phyloP scores from a whole-genome alignment of 75 land plant species.

The Adiantum capillusveneris region DNA sequence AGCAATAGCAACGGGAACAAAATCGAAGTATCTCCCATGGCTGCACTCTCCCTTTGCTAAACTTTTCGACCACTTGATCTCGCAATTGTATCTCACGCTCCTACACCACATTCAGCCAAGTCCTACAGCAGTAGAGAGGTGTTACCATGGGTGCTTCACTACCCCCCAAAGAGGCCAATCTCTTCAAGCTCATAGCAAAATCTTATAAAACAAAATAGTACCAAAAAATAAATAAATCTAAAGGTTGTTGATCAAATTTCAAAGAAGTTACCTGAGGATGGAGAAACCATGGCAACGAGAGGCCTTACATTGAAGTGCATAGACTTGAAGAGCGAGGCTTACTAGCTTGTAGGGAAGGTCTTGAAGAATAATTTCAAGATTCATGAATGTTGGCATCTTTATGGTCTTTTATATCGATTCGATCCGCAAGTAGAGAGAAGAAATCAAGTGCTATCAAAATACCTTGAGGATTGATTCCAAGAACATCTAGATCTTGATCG shows the following conservation, averaged over 20 bases:
- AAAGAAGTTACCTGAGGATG: constrained; percentile 91
- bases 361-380: constrained; percentile 97
- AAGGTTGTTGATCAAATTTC: constrained; percentile 91
- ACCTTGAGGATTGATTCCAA: constrained; percentile 90
- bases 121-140: no score
- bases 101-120: no score
- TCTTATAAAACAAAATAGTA: constrained; percentile 99
- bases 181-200: constrained; percentile 96
- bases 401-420: constrained; percentile 94
- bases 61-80: no score
- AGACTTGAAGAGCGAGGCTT: constrained; percentile 91
- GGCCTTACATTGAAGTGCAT: constrained; percentile 94
- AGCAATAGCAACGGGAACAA: no score
- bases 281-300: constrained; percentile 97
- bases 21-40: no score
- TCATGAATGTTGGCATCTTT: constrained; percentile 99
- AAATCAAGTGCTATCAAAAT: constrained; percentile 92
- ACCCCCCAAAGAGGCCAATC: constrained; percentile 90
- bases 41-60: no score
- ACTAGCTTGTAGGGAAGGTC: constrained; percentile 88
- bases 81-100: no score
- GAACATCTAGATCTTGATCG: constrained; percentile 88
- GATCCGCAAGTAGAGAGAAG: constrained; percentile 96
- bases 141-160: constrained; percentile 85
- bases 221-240: constrained; percentile 87